Evolutionary conservation across 805 yeast genomes (phyloP).

Genomic region (Ascoidea rubescens): DNA sequence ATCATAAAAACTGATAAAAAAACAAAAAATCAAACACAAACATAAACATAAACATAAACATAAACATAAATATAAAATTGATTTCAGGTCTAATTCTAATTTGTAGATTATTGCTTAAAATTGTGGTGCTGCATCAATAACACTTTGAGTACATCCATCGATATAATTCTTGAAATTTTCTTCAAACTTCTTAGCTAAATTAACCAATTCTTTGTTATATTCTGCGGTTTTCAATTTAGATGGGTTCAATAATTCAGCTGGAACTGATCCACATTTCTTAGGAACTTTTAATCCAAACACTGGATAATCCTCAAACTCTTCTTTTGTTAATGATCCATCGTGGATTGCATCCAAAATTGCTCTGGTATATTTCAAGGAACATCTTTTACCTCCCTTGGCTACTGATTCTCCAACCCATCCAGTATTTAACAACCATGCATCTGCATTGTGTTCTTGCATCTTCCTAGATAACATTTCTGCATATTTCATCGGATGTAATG

Average conservation of each 20-base stretch:
- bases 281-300: conserved; percentile 83
- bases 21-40: no score
- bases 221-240: conserved; percentile 56
- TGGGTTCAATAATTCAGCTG: conserved; percentile 77
- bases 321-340: conserved; percentile 72
- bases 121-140: conserved; percentile 85
- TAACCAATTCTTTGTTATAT: conserved; percentile 39
- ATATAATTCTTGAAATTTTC: conserved; percentile 82
- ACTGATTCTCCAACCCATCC: conserved; percentile 98
- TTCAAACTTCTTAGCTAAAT: conserved; percentile 63
- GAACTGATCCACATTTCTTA: conserved; percentile 61
- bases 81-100: no score
- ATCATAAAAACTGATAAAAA: no score
- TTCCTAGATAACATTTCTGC: conserved; percentile 93
- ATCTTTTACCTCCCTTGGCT: conserved; percentile 88
- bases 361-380: conserved; percentile 95
- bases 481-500: conserved; percentile 94
- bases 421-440: conserved; percentile 94
- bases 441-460: conserved; percentile 76
- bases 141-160: conserved; percentile 73
- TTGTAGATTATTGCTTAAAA: conserved; percentile 11
- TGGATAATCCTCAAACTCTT: conserved; percentile 72
- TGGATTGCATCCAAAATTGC: conserved; percentile 92
- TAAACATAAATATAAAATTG: no score
- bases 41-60: no score